These are phyloP conservation scores for Fragaria vesca DNA, from an alignment of 306 rosid genomes.

Conservation along the genomic window DNA sequence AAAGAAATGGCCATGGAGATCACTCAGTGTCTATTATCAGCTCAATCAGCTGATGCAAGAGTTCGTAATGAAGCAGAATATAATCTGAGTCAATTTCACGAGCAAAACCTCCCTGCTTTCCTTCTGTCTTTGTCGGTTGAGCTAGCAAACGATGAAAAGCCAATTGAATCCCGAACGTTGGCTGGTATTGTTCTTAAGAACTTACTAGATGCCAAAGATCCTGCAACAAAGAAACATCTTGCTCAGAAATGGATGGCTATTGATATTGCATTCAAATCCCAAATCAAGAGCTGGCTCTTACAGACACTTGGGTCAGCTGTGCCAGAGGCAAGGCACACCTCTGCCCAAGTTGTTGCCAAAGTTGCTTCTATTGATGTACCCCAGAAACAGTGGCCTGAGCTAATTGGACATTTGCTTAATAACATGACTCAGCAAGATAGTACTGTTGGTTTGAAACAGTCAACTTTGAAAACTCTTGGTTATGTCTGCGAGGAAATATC, in stretches of 20 bases:
- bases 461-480: slow-evolving; percentile 39
- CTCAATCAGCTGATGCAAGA: slow-evolving; percentile 37
- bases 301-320: slow-evolving; percentile 34
- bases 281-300: slow-evolving; percentile 30
- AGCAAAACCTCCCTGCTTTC: slow-evolving; percentile 35
- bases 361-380: slow-evolving; percentile 38
- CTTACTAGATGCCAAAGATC: slow-evolving; percentile 39
- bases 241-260: slow-evolving; percentile 32
- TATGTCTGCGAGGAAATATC: slow-evolving; percentile 42
- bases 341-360: slow-evolving; percentile 42
- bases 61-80: slow-evolving; percentile 36
- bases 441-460: slow-evolving; percentile 30
- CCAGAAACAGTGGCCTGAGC: slow-evolving; percentile 33
- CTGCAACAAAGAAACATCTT: slow-evolving; percentile 31
- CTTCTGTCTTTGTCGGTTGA: slow-evolving; percentile 35
- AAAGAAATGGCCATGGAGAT: slow-evolving; percentile 36
- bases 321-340: slow-evolving; percentile 36
- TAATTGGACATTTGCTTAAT: slow-evolving; percentile 30
- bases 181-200: slow-evolving; percentile 42
- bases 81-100: slow-evolving; percentile 29
- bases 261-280: slow-evolving; percentile 32
- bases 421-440: slow-evolving; percentile 36
- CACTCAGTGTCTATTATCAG: slow-evolving; percentile 36
- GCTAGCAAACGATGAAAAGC: slow-evolving; percentile 35
- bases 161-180: slow-evolving; percentile 35